Conservation (phyloP, 2,329 filamentous ascomycete species). For the Fusarium palustre region DNA sequence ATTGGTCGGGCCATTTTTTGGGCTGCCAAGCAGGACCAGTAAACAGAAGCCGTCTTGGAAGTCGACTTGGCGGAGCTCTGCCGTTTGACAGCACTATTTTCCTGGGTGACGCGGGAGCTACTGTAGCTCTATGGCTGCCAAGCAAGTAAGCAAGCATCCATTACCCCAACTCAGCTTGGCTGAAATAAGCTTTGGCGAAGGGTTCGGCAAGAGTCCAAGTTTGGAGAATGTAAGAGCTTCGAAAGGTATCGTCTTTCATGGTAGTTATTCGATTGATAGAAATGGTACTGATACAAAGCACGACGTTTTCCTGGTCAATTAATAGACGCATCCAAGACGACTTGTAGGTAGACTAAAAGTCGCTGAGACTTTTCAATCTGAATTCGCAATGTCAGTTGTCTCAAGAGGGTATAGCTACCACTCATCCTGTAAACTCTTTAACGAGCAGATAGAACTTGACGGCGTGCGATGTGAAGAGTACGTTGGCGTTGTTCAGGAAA, state of each 20-base stretch:
- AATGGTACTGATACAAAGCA: rapidly evolving
- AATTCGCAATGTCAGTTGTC: background rate
- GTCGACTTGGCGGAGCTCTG: background rate
- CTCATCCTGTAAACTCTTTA: background rate
- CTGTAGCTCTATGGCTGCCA: background rate
- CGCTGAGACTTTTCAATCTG: background rate
- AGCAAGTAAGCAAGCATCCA: background rate
- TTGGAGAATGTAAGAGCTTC: background rate
- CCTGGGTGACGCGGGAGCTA: constrained; percentile 1
- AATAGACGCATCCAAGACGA: background rate
- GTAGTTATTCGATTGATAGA: no score
- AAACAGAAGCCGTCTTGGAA: background rate
- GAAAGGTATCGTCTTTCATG: background rate
- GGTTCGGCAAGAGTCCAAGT: background rate
- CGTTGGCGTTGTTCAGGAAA: background rate
- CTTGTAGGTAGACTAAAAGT: background rate
- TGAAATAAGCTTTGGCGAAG: background rate
- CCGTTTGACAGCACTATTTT: background rate
- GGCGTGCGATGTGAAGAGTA: background rate
- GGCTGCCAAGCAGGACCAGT: constrained; percentile 12
- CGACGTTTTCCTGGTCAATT: background rate
- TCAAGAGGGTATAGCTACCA: constrained; percentile 5
- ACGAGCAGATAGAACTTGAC: background rate
- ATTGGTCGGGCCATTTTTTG: constrained; percentile 17
- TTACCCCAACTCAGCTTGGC: constrained; percentile 2